These are phyloP conservation scores for Aphanocladium album DNA, from an alignment of 2,329 filamentous ascomycete species.

Conservation along the genomic window DNA sequence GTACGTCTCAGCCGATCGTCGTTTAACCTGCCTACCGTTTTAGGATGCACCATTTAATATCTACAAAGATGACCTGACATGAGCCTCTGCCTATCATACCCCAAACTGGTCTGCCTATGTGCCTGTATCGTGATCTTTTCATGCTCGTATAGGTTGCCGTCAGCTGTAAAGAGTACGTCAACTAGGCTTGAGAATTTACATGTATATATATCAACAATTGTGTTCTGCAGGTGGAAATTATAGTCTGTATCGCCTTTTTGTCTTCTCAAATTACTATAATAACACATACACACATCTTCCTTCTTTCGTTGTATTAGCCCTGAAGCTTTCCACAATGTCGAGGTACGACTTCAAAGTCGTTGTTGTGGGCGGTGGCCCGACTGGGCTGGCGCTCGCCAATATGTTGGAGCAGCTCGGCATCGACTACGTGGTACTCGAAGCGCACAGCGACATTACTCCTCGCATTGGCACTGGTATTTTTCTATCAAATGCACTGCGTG, in stretches of 20 bases:
- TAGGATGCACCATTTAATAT: conserved; percentile 4
- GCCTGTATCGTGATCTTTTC: neutral
- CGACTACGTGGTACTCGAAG: conserved; percentile 46
- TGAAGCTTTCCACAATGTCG: neutral
- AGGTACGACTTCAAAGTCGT: conserved; percentile 13
- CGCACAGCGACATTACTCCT: conserved; percentile 35
- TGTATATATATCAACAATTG: neutral
- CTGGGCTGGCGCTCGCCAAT: conserved; percentile 31
- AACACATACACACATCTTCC: too few species aligned
- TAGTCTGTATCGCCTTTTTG: neutral
- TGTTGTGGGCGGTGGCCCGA: conserved; percentile 45
- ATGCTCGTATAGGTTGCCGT: conserved; percentile 2
- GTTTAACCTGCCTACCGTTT: neutral
- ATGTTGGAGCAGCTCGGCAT: conserved; percentile 40
- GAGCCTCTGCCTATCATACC: neutral
- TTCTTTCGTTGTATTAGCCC: too few species aligned
- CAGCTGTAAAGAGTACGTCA: neutral
- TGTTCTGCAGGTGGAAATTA: neutral
- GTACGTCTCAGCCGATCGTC: neutral
- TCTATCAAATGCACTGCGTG: conserved; percentile 37
- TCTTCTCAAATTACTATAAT: neutral
- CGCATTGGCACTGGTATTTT: conserved; percentile 44
- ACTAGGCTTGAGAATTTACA: neutral
- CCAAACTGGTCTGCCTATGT: neutral
- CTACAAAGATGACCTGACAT: neutral